Percentiles rank a stretch among this genome's conserved stretches.
Conservation (phyloP, 2,329 filamentous ascomycete species). For the Helicocarpus griseus region DNA sequence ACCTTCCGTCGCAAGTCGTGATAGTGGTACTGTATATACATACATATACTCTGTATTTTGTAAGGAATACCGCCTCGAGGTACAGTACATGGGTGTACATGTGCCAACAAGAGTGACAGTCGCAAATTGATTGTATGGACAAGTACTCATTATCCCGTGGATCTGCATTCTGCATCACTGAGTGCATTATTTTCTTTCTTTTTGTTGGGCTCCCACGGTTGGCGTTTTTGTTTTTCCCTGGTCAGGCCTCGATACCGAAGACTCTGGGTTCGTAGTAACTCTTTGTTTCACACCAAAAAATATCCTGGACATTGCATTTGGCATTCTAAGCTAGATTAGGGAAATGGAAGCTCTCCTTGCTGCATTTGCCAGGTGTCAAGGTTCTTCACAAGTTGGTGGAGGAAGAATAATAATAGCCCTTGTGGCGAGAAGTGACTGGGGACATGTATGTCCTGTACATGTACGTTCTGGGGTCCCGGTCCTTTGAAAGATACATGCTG, state of each 20-base stretch:
- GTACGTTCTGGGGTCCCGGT: background rate
- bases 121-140: background rate
- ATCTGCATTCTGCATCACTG: background rate
- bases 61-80: too few relatives aligned
- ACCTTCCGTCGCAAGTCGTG: background rate
- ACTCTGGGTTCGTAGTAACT: background rate
- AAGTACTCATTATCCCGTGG: background rate
- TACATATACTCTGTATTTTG: too few relatives aligned
- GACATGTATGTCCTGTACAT: background rate
- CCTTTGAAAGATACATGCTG: background rate
- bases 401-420: background rate
- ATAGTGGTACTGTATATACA: too few relatives aligned
- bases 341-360: background rate
- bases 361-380: background rate
- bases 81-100: background rate
- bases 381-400: background rate
- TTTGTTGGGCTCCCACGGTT: background rate
- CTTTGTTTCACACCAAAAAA: background rate
- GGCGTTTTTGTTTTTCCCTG: background rate
- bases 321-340: constrained; percentile 1
- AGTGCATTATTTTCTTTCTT: background rate
- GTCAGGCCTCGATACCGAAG: background rate
- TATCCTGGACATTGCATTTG: background rate
- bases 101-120: background rate
- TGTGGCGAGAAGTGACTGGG: background rate